Base-by-base conservation (phyloP, 2,329 filamentous ascomycete genomes). In the Fusarium sp. region DNA sequence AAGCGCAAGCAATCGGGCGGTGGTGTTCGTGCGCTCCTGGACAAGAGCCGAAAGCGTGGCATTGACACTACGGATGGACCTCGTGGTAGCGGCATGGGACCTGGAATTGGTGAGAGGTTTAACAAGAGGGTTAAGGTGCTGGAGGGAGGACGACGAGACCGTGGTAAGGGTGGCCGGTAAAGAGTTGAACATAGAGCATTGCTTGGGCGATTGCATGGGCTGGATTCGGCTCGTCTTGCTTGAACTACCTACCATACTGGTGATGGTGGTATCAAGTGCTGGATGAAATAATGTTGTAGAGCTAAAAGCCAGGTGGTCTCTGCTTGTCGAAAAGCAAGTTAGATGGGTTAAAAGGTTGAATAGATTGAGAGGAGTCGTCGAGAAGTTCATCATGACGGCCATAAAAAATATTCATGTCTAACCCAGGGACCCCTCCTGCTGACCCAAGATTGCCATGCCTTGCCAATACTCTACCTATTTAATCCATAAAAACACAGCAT, bases 1-100 rank as follows among this genome's bases (percentile, higher is more conserved):
- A 91, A 90, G 82, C 89, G 90, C 80, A 94, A 91, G 82, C 87
- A 87, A 86, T 87, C 74, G 81, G 84, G 88, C 65, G 85, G 87
- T 27, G 87, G 89, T 35, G 89, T 89, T 14, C 88, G 87, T 74
- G 89, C 89, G 0, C 80, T 94, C 75, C 82, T 95, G 75, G 95
- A 97, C 79, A 95, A 93, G 87, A 97, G 95, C 81, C 89, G 95
- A 72, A 98, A 98, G 88, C 89, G 95, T 76, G 89, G 89, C 29
- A 86, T 89, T 24, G 93, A 95, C 29, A 89, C 88, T 0, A 80
- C 81, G 22, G 95, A 97, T 82, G 91, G 93, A 0, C 91, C 90
- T 8, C 89, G 92, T 67, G 90, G 89, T 31, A 92, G 90, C 80
- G 92, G 88, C 37, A 83, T 80, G 58, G 84, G 87, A 9, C 85